These are phyloP conservation scores for Sophora flavescens DNA, from an alignment of 306 rosid species.

Conservation along the genomic window DNA sequence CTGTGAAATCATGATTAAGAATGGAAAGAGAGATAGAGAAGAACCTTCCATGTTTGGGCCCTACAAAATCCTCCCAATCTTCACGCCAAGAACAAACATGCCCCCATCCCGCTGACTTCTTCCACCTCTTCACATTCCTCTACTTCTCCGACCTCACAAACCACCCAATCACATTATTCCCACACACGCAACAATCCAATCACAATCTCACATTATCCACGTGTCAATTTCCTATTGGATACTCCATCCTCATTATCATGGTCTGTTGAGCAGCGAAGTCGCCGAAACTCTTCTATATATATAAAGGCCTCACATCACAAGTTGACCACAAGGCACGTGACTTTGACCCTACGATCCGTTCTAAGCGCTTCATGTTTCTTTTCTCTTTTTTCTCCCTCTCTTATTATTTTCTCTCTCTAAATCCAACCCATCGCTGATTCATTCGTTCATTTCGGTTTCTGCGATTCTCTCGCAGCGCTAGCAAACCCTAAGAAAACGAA, in stretches of 20 bases:
- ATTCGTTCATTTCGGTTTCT: constrained; percentile 30
- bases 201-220: neutral
- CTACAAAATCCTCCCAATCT: constrained; percentile 33
- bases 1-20: too few relatives aligned
- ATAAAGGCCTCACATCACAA: constrained; percentile 40
- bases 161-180: constrained; percentile 9
- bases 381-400: constrained; percentile 23
- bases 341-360: constrained; percentile 68
- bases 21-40: neutral
- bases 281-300: neutral
- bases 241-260: rapidly evolving
- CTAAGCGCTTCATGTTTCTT: constrained; percentile 48
- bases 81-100: constrained; percentile 26
- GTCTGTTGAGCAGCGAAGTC: neutral
- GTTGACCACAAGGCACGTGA: constrained; percentile 54
- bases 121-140: neutral
- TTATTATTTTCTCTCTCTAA: neutral
- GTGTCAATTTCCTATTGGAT: rapidly evolving
- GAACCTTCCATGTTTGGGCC: neutral
- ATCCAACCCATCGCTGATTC: neutral
- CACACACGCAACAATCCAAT: neutral
- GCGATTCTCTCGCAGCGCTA: constrained; percentile 13
- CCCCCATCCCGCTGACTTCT: constrained; percentile 43
- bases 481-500: constrained; percentile 44
- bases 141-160: neutral